Percentiles rank a stretch among this genome's conserved stretches.
Evolutionary conservation across 306 rosid genomes (phyloP).

Genomic region (Ceratonia siliqua): DNA sequence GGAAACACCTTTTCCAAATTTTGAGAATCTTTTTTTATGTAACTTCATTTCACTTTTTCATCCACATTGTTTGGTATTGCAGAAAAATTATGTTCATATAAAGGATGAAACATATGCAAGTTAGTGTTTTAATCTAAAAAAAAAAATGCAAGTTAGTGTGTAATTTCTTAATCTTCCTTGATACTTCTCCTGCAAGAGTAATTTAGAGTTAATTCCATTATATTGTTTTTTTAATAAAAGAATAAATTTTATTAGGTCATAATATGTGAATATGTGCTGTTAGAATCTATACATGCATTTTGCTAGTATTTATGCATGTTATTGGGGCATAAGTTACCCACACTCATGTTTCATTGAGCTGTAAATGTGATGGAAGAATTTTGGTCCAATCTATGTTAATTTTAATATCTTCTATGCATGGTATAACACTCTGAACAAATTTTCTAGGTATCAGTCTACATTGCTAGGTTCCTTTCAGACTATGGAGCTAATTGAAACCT

Average conservation of each 20-base stretch:
- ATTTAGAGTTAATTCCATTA: too few relatives aligned
- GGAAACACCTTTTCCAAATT: too few relatives aligned
- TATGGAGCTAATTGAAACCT: slow-evolving; percentile 89
- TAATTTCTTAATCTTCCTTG: neutral
- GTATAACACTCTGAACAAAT: slow-evolving; percentile 20
- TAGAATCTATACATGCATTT: neutral
- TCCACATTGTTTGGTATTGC: neutral
- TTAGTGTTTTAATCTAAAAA: neutral
- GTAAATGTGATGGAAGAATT: neutral
- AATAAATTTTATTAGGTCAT: neutral
- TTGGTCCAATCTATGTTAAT: neutral
- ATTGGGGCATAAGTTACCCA: neutral
- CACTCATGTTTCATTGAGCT: neutral
- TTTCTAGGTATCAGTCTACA: slow-evolving; percentile 91
- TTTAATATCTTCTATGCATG: slow-evolving; percentile 1
- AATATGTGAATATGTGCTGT: neutral
- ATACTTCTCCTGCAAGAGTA: neutral
- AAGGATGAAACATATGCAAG: neutral
- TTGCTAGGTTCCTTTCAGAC: slow-evolving; percentile 93
- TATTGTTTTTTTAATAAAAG: too few relatives aligned
- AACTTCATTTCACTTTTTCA: neutral
- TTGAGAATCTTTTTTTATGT: neutral
- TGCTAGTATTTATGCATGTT: neutral
- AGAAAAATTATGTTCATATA: neutral
- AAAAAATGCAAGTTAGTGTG: too few relatives aligned